Conservation (phyloP, 2,329 filamentous ascomycete genomes). For the Eutypa lata region DNA sequence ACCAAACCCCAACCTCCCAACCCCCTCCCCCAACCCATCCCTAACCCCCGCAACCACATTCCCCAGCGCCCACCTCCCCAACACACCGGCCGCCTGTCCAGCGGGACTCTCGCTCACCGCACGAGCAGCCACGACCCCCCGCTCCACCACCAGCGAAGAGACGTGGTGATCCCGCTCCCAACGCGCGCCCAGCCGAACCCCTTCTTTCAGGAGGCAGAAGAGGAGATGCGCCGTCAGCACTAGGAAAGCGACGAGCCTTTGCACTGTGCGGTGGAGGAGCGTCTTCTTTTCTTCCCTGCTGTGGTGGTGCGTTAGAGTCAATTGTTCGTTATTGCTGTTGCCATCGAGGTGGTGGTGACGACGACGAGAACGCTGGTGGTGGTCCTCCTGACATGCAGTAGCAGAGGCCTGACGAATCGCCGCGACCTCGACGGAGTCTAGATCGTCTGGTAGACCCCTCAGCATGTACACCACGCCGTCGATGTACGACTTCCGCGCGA, state of each 20-base stretch:
- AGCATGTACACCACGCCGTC: conserved; percentile 63
- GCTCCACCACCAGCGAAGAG: conserved; percentile 53
- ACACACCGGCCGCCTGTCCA: conserved; percentile 54
- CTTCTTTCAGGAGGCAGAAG: conserved; percentile 52
- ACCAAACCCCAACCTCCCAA: conserved; percentile 3
- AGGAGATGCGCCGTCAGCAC: conserved; percentile 59
- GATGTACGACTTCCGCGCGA: conserved; percentile 61
- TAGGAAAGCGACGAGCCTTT: conserved; percentile 52
- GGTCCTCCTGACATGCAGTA: conserved; percentile 14
- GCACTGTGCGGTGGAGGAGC: conserved; percentile 56
- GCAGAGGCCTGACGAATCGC: conserved; percentile 52
- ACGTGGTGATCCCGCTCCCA: conserved; percentile 67
- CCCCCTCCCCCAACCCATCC: conserved; percentile 52
- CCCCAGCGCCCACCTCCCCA: conserved; percentile 59
- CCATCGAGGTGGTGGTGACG: too few species aligned
- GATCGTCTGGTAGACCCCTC: conserved; percentile 56
- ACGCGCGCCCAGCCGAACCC: conserved; percentile 52
- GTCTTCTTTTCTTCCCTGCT: too few species aligned
- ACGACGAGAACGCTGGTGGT: too few species aligned
- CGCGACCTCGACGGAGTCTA: conserved; percentile 52
- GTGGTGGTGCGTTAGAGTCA: too few species aligned
- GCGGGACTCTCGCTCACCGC: conserved; percentile 63
- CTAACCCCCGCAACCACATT: conserved; percentile 64
- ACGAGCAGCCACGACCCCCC: conserved; percentile 49
- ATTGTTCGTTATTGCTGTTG: too few species aligned